These are phyloP conservation scores for Beta macrorhiza DNA, from an alignment of 179 eudicot genomes.

Conservation along the genomic window DNA sequence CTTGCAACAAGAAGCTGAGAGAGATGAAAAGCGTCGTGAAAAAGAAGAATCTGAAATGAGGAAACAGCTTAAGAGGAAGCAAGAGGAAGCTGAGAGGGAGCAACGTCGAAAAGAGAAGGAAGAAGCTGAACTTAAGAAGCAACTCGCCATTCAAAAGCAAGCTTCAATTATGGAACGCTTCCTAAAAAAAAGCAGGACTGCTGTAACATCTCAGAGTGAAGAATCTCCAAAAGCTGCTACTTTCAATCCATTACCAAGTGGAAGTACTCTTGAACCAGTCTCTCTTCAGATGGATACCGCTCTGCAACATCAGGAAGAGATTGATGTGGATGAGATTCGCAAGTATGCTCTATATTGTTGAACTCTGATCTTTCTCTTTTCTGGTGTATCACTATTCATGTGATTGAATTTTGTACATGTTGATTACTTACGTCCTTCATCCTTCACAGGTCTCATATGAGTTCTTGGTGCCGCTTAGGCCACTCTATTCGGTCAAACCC, in stretches of 20 bases:
- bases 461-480: conserved; percentile 63
- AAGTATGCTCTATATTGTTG: conserved; percentile 39
- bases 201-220: conserved; percentile 34
- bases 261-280: conserved; percentile 39
- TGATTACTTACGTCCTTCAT: conserved; percentile 15
- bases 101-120: conserved; percentile 79
- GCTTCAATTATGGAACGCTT: conserved; percentile 94
- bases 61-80: conserved; percentile 68
- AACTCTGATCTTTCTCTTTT: background rate
- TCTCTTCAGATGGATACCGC: conserved; percentile 63
- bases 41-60: conserved; percentile 68
- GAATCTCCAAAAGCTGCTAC: conserved; percentile 32
- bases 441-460: conserved; percentile 65
- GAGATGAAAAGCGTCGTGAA: conserved; percentile 73
- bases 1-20: conserved; percentile 77
- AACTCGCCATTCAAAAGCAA: conserved; percentile 68
- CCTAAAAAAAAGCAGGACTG: conserved; percentile 58
- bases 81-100: conserved; percentile 86
- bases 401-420: background rate
- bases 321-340: conserved; percentile 49
- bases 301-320: conserved; percentile 43
- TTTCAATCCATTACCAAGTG: conserved; percentile 26
- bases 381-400: background rate
- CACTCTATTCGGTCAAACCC: conserved; percentile 46
- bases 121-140: conserved; percentile 76